Conservation (phyloP, 2,329 filamentous ascomycete genomes). For the Sphaerostilbella broomeana region DNA sequence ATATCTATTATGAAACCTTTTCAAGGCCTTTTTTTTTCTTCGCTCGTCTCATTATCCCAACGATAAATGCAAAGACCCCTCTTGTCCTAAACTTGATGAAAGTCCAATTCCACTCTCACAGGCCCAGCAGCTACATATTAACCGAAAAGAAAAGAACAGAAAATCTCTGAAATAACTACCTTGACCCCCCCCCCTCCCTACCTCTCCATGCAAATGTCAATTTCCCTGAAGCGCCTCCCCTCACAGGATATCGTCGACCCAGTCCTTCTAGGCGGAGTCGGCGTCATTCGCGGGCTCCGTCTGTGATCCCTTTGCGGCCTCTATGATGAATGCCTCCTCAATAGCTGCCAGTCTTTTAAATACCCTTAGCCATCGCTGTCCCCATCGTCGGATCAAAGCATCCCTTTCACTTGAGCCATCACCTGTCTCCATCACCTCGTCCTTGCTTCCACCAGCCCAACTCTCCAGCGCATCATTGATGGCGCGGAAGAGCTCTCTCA, state of each 20-base stretch:
- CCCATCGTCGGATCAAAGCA: slow-evolving; percentile 70
- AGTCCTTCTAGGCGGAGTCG: slow-evolving; percentile 8
- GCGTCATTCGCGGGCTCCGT: slow-evolving; percentile 14
- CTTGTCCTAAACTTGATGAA: too few species aligned
- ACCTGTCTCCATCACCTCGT: slow-evolving; percentile 65
- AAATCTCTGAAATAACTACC: too few species aligned
- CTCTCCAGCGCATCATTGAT: slow-evolving; percentile 72
- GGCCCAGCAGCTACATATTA: too few species aligned
- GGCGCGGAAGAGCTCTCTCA: slow-evolving; percentile 71
- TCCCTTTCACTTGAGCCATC: slow-evolving; percentile 54
- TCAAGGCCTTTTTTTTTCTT: too few species aligned
- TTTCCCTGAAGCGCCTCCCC: background rate
- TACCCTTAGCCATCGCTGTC: slow-evolving; percentile 75
- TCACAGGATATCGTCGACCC: slow-evolving; percentile 8
- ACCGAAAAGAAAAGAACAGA: too few species aligned
- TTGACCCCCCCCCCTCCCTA: background rate
- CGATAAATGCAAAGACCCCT: too few species aligned
- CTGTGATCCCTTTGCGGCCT: slow-evolving; percentile 29
- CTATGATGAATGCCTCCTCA: slow-evolving; percentile 62
- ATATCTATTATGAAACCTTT: too few species aligned
- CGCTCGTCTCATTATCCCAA: too few species aligned
- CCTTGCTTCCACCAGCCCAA: slow-evolving; percentile 67
- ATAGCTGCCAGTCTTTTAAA: slow-evolving; percentile 77
- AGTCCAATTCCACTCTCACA: too few species aligned
- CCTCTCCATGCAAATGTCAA: background rate